These are phyloP conservation scores for Phaffomyces opuntiae DNA, from an alignment of 805 yeast genomes.

Conservation along the genomic window DNA sequence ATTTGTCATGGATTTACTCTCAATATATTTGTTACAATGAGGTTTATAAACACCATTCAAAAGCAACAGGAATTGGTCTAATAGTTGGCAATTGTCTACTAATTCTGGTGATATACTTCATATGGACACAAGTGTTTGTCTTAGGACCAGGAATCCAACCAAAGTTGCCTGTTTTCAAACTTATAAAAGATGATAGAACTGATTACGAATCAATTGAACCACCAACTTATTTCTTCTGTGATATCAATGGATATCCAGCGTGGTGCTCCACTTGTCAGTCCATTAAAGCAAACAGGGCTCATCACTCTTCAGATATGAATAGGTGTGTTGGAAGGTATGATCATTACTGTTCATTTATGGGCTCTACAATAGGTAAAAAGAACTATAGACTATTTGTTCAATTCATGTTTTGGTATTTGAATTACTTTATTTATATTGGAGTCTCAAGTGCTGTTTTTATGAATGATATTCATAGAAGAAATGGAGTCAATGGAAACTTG, in stretches of 20 bases:
- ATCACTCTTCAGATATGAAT: constrained; percentile 52
- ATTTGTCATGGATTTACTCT: constrained; percentile 20
- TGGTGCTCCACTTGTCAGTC: constrained; percentile 69
- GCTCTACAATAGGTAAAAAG: constrained; percentile 58
- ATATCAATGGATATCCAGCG: constrained; percentile 63
- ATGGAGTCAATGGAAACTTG: constrained; percentile 37
- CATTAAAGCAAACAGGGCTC: constrained; percentile 60
- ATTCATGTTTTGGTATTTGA: constrained; percentile 34
- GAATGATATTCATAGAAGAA: constrained; percentile 19
- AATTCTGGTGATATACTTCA: constrained; percentile 17
- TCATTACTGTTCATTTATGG: constrained; percentile 79
- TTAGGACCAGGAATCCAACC: constrained; percentile 56
- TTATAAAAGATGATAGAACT: constrained; percentile 18
- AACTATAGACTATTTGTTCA: constrained; percentile 59
- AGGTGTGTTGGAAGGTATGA: constrained; percentile 71
- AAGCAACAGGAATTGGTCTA: constrained; percentile 26
- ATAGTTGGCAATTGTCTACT: constrained; percentile 26
- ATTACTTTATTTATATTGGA: constrained; percentile 33
- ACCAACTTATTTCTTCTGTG: constrained; percentile 62
- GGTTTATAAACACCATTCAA: constrained; percentile 19
- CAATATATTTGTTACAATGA: constrained; percentile 26
- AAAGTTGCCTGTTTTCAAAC: constrained; percentile 30
- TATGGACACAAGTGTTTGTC: constrained; percentile 40
- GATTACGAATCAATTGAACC: constrained; percentile 28
- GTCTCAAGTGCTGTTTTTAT: constrained; percentile 31